A percentile compares a stretch with the other conserved stretches of the same genome.
These are phyloP conservation scores for Arthrobotrys musiformis DNA, from an alignment of 2,329 filamentous ascomycete genomes.

Conservation along the genomic window DNA sequence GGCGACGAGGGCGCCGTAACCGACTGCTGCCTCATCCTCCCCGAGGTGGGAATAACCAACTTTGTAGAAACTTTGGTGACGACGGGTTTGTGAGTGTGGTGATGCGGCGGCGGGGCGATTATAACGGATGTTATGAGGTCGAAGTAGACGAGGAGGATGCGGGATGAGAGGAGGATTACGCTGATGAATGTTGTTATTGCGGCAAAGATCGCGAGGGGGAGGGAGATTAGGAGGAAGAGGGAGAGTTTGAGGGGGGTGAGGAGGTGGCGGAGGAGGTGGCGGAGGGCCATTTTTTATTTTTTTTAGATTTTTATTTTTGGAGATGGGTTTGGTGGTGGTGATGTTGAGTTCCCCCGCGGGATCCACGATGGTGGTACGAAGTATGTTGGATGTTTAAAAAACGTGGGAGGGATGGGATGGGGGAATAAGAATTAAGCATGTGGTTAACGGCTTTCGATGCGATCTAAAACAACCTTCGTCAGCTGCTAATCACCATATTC, in stretches of 20 bases:
- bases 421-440: no score
- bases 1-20: conserved; percentile 49
- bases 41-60: not conserved
- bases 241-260: conserved; percentile 52
- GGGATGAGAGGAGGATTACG: conserved; percentile 52
- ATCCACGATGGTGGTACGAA: no score
- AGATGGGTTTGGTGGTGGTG: not conserved
- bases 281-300: conserved; percentile 39
- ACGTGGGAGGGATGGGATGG: no score
- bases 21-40: not conserved
- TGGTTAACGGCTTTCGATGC: not conserved
- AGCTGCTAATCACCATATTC: conserved; percentile 39
- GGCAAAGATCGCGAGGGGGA: conserved; percentile 49
- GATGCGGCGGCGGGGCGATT: conserved; percentile 9
- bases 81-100: conserved; percentile 14
- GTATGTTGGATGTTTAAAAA: no score
- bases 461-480: conserved; percentile 1
- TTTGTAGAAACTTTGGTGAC: not conserved
- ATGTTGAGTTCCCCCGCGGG: no score
- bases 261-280: conserved; percentile 33
- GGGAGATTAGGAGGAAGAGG: conserved; percentile 51
- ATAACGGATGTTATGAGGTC: conserved; percentile 39
- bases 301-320: not conserved
- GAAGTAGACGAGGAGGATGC: conserved; percentile 52
- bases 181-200: conserved; percentile 52